Evolutionary conservation across 306 rosid species (phyloP).

Genomic region (Oxytropis ochrocephala): DNA sequence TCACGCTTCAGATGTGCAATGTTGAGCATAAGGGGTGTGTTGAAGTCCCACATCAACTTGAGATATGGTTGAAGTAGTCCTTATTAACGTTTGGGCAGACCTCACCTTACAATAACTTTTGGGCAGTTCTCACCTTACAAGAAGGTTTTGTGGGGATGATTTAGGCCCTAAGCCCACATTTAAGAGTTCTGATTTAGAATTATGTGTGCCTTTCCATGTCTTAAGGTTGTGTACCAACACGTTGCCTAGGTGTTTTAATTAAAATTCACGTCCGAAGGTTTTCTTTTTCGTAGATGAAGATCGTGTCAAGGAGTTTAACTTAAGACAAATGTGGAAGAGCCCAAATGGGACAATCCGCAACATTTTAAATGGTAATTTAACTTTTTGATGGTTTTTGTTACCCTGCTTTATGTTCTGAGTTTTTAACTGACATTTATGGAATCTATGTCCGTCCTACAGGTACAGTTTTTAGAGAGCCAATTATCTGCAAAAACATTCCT

Average conservation of each 20-base stretch:
- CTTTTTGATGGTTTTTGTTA: slow-evolving; percentile 14
- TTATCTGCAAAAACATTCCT: slow-evolving; percentile 81
- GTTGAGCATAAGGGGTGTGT: too few species aligned
- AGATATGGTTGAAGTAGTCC: too few species aligned
- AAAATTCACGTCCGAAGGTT: slow-evolving; percentile 20
- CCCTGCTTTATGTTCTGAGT: not conserved
- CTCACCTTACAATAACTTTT: too few species aligned
- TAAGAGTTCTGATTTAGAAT: not conserved
- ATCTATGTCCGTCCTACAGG: slow-evolving; percentile 42
- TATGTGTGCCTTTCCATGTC: not conserved
- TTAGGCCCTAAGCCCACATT: too few species aligned
- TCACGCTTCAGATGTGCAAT: too few species aligned
- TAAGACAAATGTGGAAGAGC: slow-evolving; percentile 95
- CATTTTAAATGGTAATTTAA: slow-evolving; percentile 73
- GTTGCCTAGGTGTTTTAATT: not conserved
- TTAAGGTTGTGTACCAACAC: not conserved
- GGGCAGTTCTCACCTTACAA: too few species aligned
- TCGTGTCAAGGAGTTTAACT: slow-evolving; percentile 75
- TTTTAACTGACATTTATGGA: not conserved
- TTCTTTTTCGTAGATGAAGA: slow-evolving; percentile 61
- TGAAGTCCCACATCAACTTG: too few species aligned
- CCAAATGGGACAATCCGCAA: slow-evolving; percentile 98
- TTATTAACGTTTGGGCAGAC: too few species aligned
- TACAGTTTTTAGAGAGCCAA: slow-evolving; percentile 96
- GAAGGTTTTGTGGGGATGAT: too few species aligned